phyloP scores from a whole-genome alignment of 345 rosid species.

The Xanthoceras sorbifolium region DNA sequence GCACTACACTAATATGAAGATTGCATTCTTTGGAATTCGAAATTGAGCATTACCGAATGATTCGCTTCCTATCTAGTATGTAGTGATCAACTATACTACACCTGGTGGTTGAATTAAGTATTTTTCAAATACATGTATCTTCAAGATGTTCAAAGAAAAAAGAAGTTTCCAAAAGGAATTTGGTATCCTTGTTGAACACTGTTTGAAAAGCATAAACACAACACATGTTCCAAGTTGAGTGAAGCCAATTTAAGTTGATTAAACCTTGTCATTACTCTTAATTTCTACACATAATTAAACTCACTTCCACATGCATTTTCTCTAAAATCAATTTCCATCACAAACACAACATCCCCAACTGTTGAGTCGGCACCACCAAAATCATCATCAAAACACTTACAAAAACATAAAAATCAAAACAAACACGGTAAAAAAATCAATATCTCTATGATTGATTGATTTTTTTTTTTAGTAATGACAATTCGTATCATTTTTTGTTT shows the following conservation, averaged over 20 bases:
- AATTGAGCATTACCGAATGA: too few relatives aligned
- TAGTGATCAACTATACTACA: too few relatives aligned
- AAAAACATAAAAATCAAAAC: not conserved
- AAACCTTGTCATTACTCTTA: not conserved
- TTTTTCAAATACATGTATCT: too few relatives aligned
- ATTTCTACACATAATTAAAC: not conserved
- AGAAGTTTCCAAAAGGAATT: too few relatives aligned
- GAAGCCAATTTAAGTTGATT: too few relatives aligned
- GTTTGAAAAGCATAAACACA: not conserved
- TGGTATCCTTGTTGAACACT: not conserved
- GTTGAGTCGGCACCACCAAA: constrained; percentile 11
- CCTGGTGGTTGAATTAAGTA: too few relatives aligned
- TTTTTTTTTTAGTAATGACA: not conserved
- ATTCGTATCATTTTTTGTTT: not conserved
- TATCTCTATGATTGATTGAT: not conserved
- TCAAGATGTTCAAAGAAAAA: too few relatives aligned
- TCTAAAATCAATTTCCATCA: not conserved
- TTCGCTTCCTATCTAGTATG: too few relatives aligned
- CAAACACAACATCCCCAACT: not conserved
- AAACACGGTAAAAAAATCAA: not conserved
- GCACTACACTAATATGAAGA: too few relatives aligned
- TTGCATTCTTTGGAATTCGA: too few relatives aligned
- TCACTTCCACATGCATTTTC: not conserved
- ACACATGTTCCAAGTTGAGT: not conserved
- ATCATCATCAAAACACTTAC: not conserved